A percentile compares a stretch with the other conserved stretches of the same genome.
Evolutionary conservation across 257 asterid species (phyloP).

Genomic region (Hygrophila difformis): DNA sequence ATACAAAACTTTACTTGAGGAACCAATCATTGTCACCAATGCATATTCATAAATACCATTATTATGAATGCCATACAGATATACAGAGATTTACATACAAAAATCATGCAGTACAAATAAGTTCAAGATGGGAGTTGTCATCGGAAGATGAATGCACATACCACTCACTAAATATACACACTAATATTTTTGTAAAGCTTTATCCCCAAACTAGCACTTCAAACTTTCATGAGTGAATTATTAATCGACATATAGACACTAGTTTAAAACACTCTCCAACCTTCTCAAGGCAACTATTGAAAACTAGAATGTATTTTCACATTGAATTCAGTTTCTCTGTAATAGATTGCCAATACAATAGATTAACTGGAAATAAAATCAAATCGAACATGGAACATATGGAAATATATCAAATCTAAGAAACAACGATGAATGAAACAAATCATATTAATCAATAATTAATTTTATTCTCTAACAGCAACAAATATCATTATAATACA

Average conservation of each 20-base stretch:
- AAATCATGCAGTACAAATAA: neutral
- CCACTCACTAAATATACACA: too few species aligned
- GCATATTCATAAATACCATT: neutral
- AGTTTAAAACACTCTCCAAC: conserved; percentile 1
- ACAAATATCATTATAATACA: too few species aligned
- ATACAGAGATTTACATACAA: neutral
- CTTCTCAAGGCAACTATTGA: too few species aligned
- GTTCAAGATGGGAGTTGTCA: neutral
- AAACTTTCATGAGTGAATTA: neutral
- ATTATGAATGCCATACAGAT: conserved; percentile 3
- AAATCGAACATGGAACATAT: too few species aligned
- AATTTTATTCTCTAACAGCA: too few species aligned
- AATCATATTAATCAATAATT: too few species aligned
- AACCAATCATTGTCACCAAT: neutral
- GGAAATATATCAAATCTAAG: too few species aligned
- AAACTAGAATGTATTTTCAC: too few species aligned
- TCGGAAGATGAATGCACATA: neutral
- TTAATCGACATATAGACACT: neutral
- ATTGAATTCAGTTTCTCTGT: too few species aligned
- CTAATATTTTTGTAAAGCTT: neutral
- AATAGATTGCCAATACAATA: neutral
- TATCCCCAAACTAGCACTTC: conserved; percentile 8
- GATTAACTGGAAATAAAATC: conserved; percentile 1
- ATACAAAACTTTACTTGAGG: too few species aligned
- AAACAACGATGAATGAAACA: too few species aligned